Conservation (phyloP, 106 monocot genomes). For the Platanthera guangdongensis region DNA sequence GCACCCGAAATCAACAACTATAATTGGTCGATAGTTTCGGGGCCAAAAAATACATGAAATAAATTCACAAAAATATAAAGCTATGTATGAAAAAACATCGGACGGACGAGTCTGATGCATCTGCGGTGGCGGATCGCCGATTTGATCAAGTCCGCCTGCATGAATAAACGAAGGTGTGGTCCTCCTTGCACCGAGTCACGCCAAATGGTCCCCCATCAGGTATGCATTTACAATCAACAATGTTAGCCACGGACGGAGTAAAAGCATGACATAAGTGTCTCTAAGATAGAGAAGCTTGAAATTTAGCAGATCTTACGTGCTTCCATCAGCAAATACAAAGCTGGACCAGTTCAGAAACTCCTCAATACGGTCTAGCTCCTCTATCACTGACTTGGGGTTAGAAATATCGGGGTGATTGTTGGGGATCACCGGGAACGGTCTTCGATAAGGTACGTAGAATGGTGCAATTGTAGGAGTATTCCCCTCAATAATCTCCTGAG, state of each 20-base stretch:
- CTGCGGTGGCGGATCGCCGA: too few relatives aligned
- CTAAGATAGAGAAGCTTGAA: not conserved
- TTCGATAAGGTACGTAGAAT: conserved; percentile 64
- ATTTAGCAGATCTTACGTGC: conserved; percentile 40
- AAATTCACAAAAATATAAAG: too few relatives aligned
- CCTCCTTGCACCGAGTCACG: too few relatives aligned
- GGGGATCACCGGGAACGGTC: conserved; percentile 55
- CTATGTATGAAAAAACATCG: too few relatives aligned
- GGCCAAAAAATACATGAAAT: too few relatives aligned
- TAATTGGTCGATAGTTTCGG: too few relatives aligned
- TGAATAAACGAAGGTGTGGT: too few relatives aligned
- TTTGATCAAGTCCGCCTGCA: too few relatives aligned
- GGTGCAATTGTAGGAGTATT: conserved; percentile 52
- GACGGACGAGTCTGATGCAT: too few relatives aligned
- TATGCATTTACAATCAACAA: not conserved
- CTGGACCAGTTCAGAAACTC: conserved; percentile 83
- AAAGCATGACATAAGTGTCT: not conserved
- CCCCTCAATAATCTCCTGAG: conserved; percentile 28
- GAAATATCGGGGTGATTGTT: conserved; percentile 68
- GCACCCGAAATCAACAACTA: too few relatives aligned
- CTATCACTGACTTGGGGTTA: conserved; percentile 61
- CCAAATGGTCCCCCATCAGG: too few relatives aligned
- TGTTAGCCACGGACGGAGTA: not conserved
- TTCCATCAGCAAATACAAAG: conserved; percentile 60
- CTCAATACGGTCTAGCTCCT: conserved; percentile 82